These are phyloP conservation scores for Camellia japonica DNA, from an alignment of 148 eudicot genomes.

Conservation along the genomic window DNA sequence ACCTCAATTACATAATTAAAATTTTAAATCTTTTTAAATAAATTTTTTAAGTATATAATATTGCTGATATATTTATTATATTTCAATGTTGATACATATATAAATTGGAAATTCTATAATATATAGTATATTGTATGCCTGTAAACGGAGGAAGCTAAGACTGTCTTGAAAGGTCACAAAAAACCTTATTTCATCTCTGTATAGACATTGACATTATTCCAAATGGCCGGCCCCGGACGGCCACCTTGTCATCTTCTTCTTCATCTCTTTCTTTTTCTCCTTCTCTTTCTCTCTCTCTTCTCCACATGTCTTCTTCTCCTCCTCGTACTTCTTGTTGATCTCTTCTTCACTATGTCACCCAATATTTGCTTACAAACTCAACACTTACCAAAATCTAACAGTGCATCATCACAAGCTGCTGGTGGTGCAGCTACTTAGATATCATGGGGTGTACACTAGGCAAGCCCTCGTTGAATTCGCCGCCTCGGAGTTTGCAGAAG, in stretches of 20 bases:
- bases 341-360: constrained; percentile 16
- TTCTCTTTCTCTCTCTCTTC: constrained; percentile 5
- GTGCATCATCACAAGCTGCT: background rate
- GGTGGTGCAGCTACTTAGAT: background rate
- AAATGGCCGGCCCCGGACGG: constrained; percentile 24
- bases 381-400: background rate
- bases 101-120: too few relatives aligned
- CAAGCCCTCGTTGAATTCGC: constrained; percentile 11
- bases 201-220: background rate
- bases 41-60: too few relatives aligned
- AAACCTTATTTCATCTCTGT: too few relatives aligned
- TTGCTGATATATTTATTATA: too few relatives aligned
- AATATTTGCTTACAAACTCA: background rate
- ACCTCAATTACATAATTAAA: too few relatives aligned
- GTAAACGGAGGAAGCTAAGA: constrained; percentile 20
- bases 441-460: constrained; percentile 32
- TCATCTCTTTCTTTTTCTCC: constrained; percentile 6
- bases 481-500: constrained; percentile 13
- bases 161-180: background rate
- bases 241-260: constrained; percentile 17
- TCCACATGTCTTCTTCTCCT: constrained; percentile 27
- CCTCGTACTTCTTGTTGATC: constrained; percentile 17
- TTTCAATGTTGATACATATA: too few relatives aligned
- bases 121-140: too few relatives aligned
- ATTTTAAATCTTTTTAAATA: too few relatives aligned